Evolutionary conservation across 2,329 filamentous ascomycete species (phyloP), one percentile per base, ranked within the genome.

Genomic region (Ilyonectria mors-panacis): DNA sequence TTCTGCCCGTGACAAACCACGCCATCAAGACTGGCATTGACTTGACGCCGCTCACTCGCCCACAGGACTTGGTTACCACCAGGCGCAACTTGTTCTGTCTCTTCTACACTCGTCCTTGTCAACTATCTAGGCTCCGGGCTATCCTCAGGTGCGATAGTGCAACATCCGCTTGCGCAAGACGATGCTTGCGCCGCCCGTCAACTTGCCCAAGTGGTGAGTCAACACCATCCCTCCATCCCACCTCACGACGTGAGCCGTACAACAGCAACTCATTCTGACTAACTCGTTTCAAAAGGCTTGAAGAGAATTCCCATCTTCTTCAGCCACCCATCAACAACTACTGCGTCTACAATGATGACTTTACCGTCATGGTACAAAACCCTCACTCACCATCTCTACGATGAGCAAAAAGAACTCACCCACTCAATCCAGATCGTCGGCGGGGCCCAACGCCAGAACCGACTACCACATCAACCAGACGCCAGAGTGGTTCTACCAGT

Each of bases 401-500:
- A 13, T 10, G 33, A 45, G 48, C 37, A 19, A 59, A 45, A 37
- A 53, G 19, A 23, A 48, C 35, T 23, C 51, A 47, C 45, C 55
- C 59, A 47, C 35, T 54, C 42, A 19, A 13, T 17, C 9, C 71
- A 91, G 92, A 94, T 97, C 75, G 95, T 99, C 69, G 96, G 96
- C 79, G 96, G 96, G 96, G 13, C 96, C 96, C 77, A 98, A 98
- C 81, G 94, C 94, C 68, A 91, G 96, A 71, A 98, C 95, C 63
- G 96, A 98, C 86, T 99, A 98, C 86, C 96, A 98, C 87, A 95
- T 98, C 88, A 98, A 98, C 86, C 86, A 91, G 76, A 98, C 95
- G 0, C 91, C 96, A 13, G 96, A 98, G 82, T 98, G 95, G 92
- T 99, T 98, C 89, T 98, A 96, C 87, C 95, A 98, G 82, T 91